These are phyloP conservation scores for Blastobotrys indianensis DNA, from an alignment of 1,139 yeast species.

Conservation along the genomic window DNA sequence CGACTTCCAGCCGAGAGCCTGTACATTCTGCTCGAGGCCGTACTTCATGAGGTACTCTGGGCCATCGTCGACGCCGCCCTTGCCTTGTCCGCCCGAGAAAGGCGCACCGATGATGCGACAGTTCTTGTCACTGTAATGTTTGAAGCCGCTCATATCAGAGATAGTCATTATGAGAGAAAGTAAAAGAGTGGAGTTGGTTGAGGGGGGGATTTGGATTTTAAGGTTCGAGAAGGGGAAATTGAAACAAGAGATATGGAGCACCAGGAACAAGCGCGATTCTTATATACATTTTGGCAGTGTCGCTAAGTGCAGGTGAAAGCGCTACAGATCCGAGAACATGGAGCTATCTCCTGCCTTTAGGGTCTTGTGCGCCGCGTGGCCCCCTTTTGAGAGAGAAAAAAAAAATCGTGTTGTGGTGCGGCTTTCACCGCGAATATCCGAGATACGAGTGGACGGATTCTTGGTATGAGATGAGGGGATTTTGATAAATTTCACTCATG, in stretches of 20 bases:
- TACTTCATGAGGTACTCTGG: conserved; percentile 73
- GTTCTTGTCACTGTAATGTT: conserved; percentile 18
- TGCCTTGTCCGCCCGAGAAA: conserved; percentile 95
- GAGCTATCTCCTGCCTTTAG: conserved; percentile 7
- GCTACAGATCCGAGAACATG: background rate
- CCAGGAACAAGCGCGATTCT: background rate
- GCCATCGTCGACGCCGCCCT: conserved; percentile 88
- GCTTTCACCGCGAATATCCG: too few relatives aligned
- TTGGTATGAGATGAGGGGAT: too few relatives aligned
- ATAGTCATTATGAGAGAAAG: background rate
- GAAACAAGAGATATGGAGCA: background rate
- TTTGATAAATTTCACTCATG: too few relatives aligned
- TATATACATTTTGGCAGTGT: conserved; percentile 2
- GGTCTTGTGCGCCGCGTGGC: conserved; percentile 1
- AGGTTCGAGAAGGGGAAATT: background rate
- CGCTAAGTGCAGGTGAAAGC: conserved; percentile 13
- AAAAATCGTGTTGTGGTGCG: too few relatives aligned
- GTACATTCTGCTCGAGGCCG: conserved; percentile 61
- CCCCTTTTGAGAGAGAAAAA: background rate
- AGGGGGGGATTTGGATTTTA: background rate
- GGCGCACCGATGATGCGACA: conserved; percentile 65
- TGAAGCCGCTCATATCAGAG: conserved; percentile 2
- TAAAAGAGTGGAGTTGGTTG: background rate
- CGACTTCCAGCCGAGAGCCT: conserved; percentile 68
- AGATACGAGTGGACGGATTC: too few relatives aligned